A percentile compares a stretch with the other conserved stretches of the same genome.
phyloP scores from a whole-genome alignment of 2,329 filamentous ascomycete genomes.

The Zopfia rhizophila region DNA sequence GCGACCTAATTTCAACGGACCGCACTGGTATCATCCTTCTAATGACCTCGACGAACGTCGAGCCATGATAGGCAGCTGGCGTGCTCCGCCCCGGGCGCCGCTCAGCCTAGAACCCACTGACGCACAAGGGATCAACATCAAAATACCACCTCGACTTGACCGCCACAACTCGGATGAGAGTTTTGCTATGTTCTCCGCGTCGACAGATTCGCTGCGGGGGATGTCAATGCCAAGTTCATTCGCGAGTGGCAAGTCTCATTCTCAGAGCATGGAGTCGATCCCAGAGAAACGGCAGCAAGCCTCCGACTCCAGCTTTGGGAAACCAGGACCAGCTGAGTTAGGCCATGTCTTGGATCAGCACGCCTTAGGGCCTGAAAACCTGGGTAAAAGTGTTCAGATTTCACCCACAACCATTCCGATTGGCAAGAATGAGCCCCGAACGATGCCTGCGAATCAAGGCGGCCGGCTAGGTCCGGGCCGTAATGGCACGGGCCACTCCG shows the following conservation, averaged over 20 bases:
- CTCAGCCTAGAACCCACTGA: slow-evolving; percentile 60
- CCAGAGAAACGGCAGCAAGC: slow-evolving; percentile 40
- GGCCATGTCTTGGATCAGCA: slow-evolving; percentile 16
- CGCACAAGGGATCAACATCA: slow-evolving; percentile 47
- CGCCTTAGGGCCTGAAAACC: slow-evolving; percentile 3
- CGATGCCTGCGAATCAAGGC: slow-evolving; percentile 12
- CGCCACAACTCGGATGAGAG: slow-evolving; percentile 70
- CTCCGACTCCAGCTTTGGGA: slow-evolving; percentile 48
- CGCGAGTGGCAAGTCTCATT: slow-evolving; percentile 45
- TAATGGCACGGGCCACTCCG: slow-evolving; percentile 22
- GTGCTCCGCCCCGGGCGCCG: slow-evolving; percentile 60
- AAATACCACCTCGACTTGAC: slow-evolving; percentile 48
- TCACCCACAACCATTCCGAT: slow-evolving; percentile 42
- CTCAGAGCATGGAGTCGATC: slow-evolving; percentile 36
- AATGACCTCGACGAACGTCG: slow-evolving; percentile 51
- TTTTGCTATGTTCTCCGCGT: slow-evolving; percentile 72
- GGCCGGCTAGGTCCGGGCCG: slow-evolving; percentile 25
- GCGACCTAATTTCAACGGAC: slow-evolving; percentile 36
- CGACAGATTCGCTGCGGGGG: slow-evolving; percentile 65
- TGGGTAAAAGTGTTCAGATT: slow-evolving; percentile 35
- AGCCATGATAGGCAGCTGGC: slow-evolving; percentile 57
- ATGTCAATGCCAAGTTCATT: slow-evolving; percentile 65
- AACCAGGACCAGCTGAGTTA: slow-evolving; percentile 14
- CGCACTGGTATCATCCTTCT: slow-evolving; percentile 46
- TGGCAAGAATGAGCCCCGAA: slow-evolving; percentile 11